Conservation (phyloP, 345 rosid species). For the Eucalyptus curtisii region DNA sequence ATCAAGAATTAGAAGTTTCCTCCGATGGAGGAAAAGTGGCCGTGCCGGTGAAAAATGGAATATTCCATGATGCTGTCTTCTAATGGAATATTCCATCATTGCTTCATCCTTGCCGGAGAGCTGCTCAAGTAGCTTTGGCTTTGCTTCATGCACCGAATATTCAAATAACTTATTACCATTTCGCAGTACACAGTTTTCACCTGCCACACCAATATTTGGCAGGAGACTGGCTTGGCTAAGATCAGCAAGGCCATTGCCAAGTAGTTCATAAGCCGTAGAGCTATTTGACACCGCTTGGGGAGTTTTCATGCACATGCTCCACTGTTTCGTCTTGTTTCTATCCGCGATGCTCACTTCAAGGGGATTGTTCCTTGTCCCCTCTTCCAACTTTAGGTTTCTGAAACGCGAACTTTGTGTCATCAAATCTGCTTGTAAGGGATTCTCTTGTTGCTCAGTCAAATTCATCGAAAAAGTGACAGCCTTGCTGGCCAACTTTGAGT, state of each 20-base stretch:
- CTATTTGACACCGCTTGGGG: neutral
- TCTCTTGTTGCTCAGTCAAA: neutral
- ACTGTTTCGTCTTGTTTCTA: neutral
- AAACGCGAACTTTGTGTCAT: neutral
- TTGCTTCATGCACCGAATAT: neutral
- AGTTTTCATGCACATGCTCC: neutral
- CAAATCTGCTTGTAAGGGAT: neutral
- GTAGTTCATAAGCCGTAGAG: slow-evolving; percentile 1
- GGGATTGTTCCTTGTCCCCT: slow-evolving; percentile 2
- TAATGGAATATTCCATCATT: neutral
- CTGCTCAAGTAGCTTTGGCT: neutral
- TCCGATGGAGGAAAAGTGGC: neutral
- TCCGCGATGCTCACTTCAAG: neutral
- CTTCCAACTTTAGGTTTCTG: neutral
- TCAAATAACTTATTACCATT: neutral
- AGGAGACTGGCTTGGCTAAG: neutral
- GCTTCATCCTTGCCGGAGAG: neutral
- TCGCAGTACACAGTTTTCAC: neutral
- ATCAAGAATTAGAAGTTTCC: slow-evolving; percentile 74
- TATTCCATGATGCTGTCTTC: neutral
- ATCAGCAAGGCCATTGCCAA: neutral
- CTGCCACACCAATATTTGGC: neutral
- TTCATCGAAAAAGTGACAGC: neutral
- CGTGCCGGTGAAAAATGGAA: neutral
- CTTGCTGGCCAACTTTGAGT: neutral